Conservation (phyloP, 192 early-diverging fungal species). For the Phycomyces blakesleeanus region DNA sequence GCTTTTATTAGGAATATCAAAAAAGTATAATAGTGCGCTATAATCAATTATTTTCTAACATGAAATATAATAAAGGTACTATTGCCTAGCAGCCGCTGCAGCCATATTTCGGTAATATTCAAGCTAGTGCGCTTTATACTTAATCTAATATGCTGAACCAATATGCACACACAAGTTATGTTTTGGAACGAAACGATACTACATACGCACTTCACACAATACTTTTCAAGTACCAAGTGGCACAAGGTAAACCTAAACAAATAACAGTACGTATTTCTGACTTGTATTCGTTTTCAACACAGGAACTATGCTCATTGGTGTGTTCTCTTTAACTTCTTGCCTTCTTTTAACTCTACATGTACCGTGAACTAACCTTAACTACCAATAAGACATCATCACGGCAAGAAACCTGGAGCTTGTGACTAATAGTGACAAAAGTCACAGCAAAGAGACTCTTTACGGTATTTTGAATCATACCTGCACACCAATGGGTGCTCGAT, state of each 20-base stretch:
- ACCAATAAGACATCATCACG: conserved; percentile 49
- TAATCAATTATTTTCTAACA: conserved; percentile 32
- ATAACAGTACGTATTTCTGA: not conserved
- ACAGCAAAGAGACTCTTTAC: conserved; percentile 51
- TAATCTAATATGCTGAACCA: not conserved
- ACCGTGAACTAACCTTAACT: no score
- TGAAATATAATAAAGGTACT: not conserved
- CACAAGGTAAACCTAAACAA: conserved; percentile 32
- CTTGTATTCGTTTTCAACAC: not conserved
- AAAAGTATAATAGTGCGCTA: conserved; percentile 43
- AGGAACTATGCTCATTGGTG: conserved; percentile 40
- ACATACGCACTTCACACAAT: conserved; percentile 6
- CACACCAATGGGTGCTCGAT: conserved; percentile 67
- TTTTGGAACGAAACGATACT: not conserved
- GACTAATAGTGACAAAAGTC: conserved; percentile 41
- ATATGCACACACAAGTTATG: not conserved
- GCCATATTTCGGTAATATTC: conserved; percentile 50
- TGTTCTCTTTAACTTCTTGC: not conserved
- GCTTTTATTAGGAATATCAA: conserved; percentile 40
- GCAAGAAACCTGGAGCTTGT: conserved; percentile 62
- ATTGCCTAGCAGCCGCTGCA: conserved; percentile 17
- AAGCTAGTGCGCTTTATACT: conserved; percentile 15
- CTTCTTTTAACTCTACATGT: no score
- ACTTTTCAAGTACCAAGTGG: conserved; percentile 31
- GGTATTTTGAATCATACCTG: conserved; percentile 57